Evolutionary conservation across 345 rosid species (phyloP).

Genomic region (Sonneratia caseolaris): DNA sequence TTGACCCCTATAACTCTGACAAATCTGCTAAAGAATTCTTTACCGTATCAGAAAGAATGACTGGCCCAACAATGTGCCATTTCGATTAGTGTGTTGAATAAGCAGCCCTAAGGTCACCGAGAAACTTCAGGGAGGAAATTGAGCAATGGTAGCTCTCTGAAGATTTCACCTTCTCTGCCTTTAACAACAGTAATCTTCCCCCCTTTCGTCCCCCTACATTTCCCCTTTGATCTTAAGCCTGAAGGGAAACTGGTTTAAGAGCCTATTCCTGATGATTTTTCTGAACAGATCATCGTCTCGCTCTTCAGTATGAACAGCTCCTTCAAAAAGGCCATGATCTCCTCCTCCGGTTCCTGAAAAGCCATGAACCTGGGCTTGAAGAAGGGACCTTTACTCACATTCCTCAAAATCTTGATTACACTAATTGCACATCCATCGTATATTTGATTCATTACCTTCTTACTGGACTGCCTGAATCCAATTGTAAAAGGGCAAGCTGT

Average conservation of each 20-base stretch:
- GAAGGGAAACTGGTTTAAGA: conserved; percentile 48
- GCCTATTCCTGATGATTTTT: conserved; percentile 34
- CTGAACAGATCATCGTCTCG: conserved; percentile 50
- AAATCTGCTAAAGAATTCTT: background rate
- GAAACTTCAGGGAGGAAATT: conserved; percentile 27
- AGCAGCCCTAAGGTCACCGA: conserved; percentile 6
- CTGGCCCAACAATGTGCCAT: no score
- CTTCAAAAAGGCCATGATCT: conserved; percentile 62
- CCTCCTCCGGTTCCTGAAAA: conserved; percentile 82
- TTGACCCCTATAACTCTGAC: background rate
- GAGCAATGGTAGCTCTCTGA: conserved; percentile 57
- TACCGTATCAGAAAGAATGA: background rate
- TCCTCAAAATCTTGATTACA: conserved; percentile 80
- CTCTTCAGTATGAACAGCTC: conserved; percentile 48
- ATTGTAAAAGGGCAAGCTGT: conserved; percentile 82
- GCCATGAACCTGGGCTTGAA: conserved; percentile 82
- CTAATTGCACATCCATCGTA: conserved; percentile 70
- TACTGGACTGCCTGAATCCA: conserved; percentile 76
- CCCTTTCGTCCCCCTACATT: conserved; percentile 63
- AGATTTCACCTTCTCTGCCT: conserved; percentile 49
- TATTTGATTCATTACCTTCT: conserved; percentile 52
- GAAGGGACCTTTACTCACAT: conserved; percentile 82
- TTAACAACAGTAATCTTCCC: conserved; percentile 66
- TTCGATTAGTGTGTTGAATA: background rate
- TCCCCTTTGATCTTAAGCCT: conserved; percentile 89